Evolutionary conservation across 176 grass and related monocot species (phyloP).

Genomic region (Elaeis guineensis): DNA sequence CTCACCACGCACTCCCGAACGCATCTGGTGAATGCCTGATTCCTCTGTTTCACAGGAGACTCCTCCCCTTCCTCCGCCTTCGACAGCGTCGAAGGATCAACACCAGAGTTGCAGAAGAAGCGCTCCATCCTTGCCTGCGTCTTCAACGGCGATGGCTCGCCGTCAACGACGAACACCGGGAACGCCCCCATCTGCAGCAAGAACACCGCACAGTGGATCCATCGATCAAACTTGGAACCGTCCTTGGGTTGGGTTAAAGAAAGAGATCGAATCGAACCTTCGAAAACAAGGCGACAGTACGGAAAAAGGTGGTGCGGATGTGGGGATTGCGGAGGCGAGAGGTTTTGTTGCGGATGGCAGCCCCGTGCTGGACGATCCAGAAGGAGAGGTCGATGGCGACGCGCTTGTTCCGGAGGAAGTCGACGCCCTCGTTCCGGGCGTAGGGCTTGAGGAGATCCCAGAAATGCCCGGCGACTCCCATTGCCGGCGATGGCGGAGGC

Average conservation of each 20-base stretch:
- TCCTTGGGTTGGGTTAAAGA: too few species aligned
- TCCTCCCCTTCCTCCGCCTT: conserved; percentile 14
- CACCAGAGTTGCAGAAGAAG: conserved; percentile 61
- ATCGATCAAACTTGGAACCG: too few species aligned
- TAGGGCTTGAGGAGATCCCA: conserved; percentile 83
- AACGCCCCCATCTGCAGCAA: conserved; percentile 67
- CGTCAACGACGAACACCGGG: conserved; percentile 89
- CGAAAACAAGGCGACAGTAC: conserved; percentile 80
- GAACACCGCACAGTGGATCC: too few species aligned
- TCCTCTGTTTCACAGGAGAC: conserved; percentile 31
- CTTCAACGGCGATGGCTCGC: conserved; percentile 76
- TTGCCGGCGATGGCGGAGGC: not conserved
- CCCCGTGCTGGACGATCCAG: conserved; percentile 83
- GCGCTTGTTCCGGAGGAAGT: conserved; percentile 65
- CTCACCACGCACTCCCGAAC: conserved; percentile 61
- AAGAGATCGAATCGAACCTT: conserved; percentile 32
- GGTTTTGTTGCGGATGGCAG: conserved; percentile 40
- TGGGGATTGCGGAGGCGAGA: conserved; percentile 53
- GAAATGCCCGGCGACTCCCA: conserved; percentile 77
- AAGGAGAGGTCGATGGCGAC: conserved; percentile 94
- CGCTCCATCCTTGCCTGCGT: conserved; percentile 67
- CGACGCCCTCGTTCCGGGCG: conserved; percentile 45
- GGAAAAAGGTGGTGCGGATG: conserved; percentile 75
- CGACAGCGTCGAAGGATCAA: conserved; percentile 41
- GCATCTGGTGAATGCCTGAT: conserved; percentile 37